Conservation (phyloP, 73 alveolate species). For the Durusdinium trenchii region DNA sequence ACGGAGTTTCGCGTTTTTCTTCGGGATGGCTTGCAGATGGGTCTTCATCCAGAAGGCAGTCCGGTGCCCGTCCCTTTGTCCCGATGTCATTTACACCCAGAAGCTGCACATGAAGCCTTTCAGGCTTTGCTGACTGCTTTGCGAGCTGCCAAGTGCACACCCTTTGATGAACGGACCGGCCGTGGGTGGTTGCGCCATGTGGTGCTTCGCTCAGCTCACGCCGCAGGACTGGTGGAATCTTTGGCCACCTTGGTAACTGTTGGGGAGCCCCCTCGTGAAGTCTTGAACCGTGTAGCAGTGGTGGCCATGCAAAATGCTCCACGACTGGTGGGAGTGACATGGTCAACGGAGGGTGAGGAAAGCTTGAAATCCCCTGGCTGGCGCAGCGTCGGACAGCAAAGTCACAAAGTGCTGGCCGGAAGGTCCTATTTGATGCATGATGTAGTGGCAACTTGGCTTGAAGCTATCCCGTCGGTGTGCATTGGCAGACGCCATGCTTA, state of each 20-base stretch:
- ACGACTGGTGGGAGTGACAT: constrained; percentile 18
- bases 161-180: constrained; percentile 74
- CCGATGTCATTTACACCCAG: constrained; percentile 15
- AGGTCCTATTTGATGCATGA: constrained; percentile 1
- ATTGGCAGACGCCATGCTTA: background rate
- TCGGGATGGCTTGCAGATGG: constrained; percentile 60
- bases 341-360: constrained; percentile 52
- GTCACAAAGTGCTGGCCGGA: constrained; percentile 21
- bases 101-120: constrained; percentile 10
- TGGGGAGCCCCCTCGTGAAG: constrained; percentile 3
- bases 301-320: background rate
- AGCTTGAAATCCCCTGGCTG: background rate
- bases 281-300: background rate
- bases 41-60: constrained; percentile 68
- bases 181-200: constrained; percentile 12
- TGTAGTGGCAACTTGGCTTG: background rate
- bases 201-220: constrained; percentile 16
- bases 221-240: background rate
- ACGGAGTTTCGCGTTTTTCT: constrained; percentile 63
- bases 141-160: background rate
- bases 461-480: background rate
- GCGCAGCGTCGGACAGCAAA: constrained; percentile 10
- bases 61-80: constrained; percentile 12
- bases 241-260: constrained; percentile 55
- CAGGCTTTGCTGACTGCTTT: constrained; percentile 36